These are phyloP conservation scores for Cicer judaicum DNA, from an alignment of 306 rosid genomes.

Conservation along the genomic window DNA sequence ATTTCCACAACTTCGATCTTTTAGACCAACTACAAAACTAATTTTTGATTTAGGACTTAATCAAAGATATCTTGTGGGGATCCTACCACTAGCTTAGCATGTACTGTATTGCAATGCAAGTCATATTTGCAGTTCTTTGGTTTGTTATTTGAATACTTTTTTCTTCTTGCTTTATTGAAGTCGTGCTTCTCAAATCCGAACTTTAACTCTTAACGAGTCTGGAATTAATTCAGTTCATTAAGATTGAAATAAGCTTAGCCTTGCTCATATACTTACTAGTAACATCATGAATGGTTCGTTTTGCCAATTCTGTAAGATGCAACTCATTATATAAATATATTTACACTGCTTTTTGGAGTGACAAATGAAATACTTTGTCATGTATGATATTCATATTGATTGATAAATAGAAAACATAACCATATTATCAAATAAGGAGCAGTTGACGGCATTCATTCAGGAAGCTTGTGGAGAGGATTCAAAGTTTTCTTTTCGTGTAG, in stretches of 20 bases:
- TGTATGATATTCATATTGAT: slow-evolving; percentile 5
- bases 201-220: neutral
- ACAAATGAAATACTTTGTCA: neutral
- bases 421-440: neutral
- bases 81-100: neutral
- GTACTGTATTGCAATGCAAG: neutral
- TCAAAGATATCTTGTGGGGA: no score
- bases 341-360: slow-evolving; percentile 29
- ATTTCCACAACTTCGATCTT: neutral
- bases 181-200: neutral
- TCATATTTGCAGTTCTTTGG: neutral
- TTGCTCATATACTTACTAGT: slow-evolving; percentile 7
- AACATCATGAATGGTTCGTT: slow-evolving; percentile 10
- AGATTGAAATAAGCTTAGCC: slow-evolving; percentile 16
- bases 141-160: neutral
- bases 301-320: neutral
- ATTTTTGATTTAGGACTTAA: no score
- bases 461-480: slow-evolving; percentile 57
- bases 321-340: neutral
- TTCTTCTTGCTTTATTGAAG: neutral
- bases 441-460: slow-evolving; percentile 31
- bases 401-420: neutral
- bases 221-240: neutral
- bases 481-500: slow-evolving; percentile 48
- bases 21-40: neutral